These are phyloP conservation scores for Cavenderia fasciculata DNA, from an alignment of 78 protist genomes.

Conservation along the genomic window DNA sequence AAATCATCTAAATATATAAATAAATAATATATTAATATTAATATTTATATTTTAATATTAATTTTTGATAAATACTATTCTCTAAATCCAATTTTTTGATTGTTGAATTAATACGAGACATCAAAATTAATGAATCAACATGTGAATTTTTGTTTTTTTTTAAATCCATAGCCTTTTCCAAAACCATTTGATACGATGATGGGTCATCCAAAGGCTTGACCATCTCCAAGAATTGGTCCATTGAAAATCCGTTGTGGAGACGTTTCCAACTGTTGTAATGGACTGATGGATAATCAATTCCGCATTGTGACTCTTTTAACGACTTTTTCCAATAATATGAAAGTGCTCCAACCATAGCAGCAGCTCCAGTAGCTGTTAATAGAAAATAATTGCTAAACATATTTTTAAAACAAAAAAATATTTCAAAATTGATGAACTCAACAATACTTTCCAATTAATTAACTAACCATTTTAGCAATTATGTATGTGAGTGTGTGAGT, in stretches of 20 bases:
- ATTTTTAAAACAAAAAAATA: too few species aligned
- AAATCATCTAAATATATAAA: not conserved
- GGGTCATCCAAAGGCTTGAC: not conserved
- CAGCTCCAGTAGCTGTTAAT: too few species aligned
- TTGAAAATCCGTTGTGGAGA: conserved; percentile 3
- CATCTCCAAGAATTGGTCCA: not conserved
- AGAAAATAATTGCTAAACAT: too few species aligned
- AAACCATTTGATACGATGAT: not conserved
- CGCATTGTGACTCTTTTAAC: not conserved
- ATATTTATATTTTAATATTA: not conserved
- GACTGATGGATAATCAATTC: not conserved
- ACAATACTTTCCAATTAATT: too few species aligned
- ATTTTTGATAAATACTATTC: not conserved
- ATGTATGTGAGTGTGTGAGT: too few species aligned
- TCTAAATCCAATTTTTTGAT: not conserved
- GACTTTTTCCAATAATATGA: too few species aligned
- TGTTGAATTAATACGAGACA: not conserved
- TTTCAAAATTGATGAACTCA: too few species aligned
- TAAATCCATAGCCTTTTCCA: not conserved
- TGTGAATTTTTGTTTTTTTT: not conserved
- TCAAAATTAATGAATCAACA: not conserved
- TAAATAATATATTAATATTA: not conserved
- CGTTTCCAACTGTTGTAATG: conserved; percentile 14
- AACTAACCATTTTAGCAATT: too few species aligned
- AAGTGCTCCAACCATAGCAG: too few species aligned